Evolutionary conservation across 331 rosid genomes (phyloP), one percentile per base, ranked within the genome.

Genomic region (Pyrus hybrid): DNA sequence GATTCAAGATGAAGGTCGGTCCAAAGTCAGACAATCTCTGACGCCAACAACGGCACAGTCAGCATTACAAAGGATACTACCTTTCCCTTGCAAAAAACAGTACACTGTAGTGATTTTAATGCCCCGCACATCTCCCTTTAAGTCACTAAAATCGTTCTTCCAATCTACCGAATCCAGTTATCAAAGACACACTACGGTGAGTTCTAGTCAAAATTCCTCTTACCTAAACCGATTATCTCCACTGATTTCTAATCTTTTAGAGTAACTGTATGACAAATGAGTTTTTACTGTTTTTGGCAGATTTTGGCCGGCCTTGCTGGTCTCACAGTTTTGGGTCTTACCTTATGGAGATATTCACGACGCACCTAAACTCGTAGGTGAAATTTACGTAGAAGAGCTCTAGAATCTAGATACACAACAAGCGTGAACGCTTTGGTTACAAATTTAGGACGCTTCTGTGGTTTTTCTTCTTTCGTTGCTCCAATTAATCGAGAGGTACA

Each of bases 51-150:
- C 91, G 10, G 91, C 93, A 9, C 93, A 82, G 85, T 71, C 76
- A 80, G 93, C 96, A 62, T 83, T 94, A 58, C 91, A 90, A 77
- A 86, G 90, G 80, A 80, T 94, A 77, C 71, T 94, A 65, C 97
- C 99, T 47, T 87, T 76, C 79, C 97, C 97, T 76, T 90, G 99
- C 90, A 90, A 78, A 83, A 84, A 83, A 62, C 93, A 91, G 87
- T 90, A 87, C 78, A 94, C 97, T 54, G 95, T 81, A 43, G 97
- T 94, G 80, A 90, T 94, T 76, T 82, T 92, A 80, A 87, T 85
- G 91, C 99, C 99, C 71, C 82, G 76, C 76, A 68, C 83, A 71
- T 90, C 94, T 75, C 88, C 75, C 67, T 74, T 88, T 12, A 81
- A 85, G 75, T 43, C 81, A 45, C 83, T 93, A 73, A 85, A 88